Percentiles rank a stretch among this genome's conserved stretches.
Conservation (phyloP, 192 early-diverging fungal genomes). For the Coemansia sp. region DNA sequence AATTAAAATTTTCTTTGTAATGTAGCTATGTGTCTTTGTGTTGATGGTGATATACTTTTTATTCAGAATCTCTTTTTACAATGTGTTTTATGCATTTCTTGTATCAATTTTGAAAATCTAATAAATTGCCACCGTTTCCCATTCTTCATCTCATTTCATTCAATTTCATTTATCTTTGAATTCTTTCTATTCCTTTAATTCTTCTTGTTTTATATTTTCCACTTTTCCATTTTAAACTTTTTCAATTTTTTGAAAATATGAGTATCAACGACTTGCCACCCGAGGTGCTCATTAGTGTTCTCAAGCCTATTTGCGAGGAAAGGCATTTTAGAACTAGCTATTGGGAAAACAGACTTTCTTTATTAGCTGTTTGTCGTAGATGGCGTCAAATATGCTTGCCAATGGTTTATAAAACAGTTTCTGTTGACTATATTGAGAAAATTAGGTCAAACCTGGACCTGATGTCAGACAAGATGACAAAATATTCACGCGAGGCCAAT, state of each 20-base stretch:
- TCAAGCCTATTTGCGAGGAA: not conserved
- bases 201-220: not conserved
- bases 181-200: not conserved
- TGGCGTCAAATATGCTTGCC: not conserved
- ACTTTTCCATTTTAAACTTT: not conserved
- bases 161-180: too few relatives aligned
- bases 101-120: too few relatives aligned
- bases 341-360: not conserved
- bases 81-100: too few relatives aligned
- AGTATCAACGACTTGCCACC: not conserved
- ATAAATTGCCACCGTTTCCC: too few relatives aligned
- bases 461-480: not conserved
- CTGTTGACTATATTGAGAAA: not conserved
- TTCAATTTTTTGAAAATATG: not conserved
- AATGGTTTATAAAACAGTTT: not conserved
- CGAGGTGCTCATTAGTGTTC: not conserved
- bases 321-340: not conserved
- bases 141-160: too few relatives aligned
- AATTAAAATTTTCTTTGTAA: too few relatives aligned
- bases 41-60: too few relatives aligned
- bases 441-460: not conserved
- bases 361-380: not conserved
- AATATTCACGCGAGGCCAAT: not conserved
- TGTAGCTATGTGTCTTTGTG: too few relatives aligned
- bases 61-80: too few relatives aligned